Evolutionary conservation across 1,284 basidiomycete species (phyloP).

Genomic region (Boletellus deceptivus): DNA sequence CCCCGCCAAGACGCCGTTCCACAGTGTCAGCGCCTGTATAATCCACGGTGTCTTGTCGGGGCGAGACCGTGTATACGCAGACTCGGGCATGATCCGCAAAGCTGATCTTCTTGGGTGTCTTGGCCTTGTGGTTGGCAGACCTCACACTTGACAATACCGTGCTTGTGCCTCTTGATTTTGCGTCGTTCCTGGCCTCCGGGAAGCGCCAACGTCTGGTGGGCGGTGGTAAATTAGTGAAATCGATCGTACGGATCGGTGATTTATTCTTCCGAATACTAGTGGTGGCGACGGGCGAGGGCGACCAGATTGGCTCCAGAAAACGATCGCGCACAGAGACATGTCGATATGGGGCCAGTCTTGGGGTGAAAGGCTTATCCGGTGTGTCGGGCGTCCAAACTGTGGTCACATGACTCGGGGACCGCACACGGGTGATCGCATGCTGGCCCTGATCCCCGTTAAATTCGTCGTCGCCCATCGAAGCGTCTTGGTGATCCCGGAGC

Average conservation of each 20-base stretch:
- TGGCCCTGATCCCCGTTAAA: background rate
- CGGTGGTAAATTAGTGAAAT: constrained; percentile 27
- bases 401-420: background rate
- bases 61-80: constrained; percentile 24
- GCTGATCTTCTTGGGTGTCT: constrained; percentile 29
- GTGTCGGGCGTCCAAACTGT: constrained; percentile 1
- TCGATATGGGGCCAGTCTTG: background rate
- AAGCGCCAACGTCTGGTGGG: constrained; percentile 14
- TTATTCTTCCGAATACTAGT: background rate
- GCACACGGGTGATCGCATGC: background rate
- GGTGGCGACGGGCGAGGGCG: background rate
- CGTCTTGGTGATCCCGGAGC: constrained; percentile 1
- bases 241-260: constrained; percentile 23
- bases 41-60: constrained; percentile 1
- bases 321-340: background rate
- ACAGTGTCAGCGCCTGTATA: too few species aligned
- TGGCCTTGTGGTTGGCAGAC: constrained; percentile 9
- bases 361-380: constrained; percentile 9
- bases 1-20: background rate
- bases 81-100: constrained; percentile 28
- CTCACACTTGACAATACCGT: constrained; percentile 11
- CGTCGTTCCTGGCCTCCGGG: background rate
- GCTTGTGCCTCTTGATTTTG: background rate
- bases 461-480: background rate
- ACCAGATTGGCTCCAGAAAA: background rate